Conservation (phyloP, 2,329 filamentous ascomycete species). For the Diaporthe batatas region DNA sequence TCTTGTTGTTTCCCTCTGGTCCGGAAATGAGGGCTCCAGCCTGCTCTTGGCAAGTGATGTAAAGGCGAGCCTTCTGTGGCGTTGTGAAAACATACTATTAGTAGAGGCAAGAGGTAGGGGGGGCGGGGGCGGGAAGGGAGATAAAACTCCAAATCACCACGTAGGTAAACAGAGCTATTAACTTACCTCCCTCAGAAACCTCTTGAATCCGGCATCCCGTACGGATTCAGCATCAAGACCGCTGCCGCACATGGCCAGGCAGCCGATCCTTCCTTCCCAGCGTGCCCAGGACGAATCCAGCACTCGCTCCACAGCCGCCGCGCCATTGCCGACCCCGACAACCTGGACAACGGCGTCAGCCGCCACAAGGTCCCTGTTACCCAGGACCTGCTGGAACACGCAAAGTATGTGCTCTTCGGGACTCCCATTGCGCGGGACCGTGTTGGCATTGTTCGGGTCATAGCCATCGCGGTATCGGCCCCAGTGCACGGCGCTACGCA, state of each 20-base stretch:
- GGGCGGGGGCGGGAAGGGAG: neutral
- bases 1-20: conserved; percentile 60
- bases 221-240: conserved; percentile 57
- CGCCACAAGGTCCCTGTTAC: conserved; percentile 56
- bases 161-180: neutral
- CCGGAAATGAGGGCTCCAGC: conserved; percentile 67
- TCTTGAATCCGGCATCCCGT: conserved; percentile 58
- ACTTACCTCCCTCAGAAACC: conserved; percentile 66
- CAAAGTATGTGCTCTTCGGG: conserved; percentile 73
- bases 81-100: conserved; percentile 9
- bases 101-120: conserved; percentile 32
- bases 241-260: conserved; percentile 65
- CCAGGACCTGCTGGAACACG: conserved; percentile 75
- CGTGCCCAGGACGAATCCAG: conserved; percentile 67
- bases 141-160: neutral
- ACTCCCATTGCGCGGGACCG: conserved; percentile 70
- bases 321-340: conserved; percentile 78
- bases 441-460: conserved; percentile 62
- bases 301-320: conserved; percentile 68
- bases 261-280: conserved; percentile 60
- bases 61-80: conserved; percentile 70
- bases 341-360: conserved; percentile 73
- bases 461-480: conserved; percentile 62
- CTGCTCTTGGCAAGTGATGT: conserved; percentile 66
- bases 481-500: conserved; percentile 72